These are phyloP conservation scores for Clarireedia hainanense DNA, from an alignment of 2,329 filamentous ascomycete species.

Conservation along the genomic window DNA sequence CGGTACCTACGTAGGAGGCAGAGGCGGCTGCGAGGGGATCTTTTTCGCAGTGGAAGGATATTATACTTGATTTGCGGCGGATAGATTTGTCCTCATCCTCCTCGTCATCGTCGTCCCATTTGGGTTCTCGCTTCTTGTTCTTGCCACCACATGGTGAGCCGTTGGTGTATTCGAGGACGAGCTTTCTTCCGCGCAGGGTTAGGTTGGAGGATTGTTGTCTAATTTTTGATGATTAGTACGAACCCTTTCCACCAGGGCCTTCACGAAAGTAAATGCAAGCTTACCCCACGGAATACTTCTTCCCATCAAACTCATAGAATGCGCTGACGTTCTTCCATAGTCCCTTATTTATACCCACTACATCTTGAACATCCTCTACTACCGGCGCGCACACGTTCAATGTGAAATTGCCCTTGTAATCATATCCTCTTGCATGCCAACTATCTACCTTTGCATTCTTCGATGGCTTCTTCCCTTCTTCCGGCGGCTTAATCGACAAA, in stretches of 20 bases:
- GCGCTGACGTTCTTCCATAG: constrained; percentile 70
- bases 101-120: constrained; percentile 28
- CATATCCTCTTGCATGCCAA: constrained; percentile 61
- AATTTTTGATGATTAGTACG: constrained; percentile 1
- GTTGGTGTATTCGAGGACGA: constrained; percentile 68
- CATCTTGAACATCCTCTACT: constrained; percentile 54
- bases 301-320: constrained; percentile 60
- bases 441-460: constrained; percentile 51
- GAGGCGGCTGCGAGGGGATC: constrained; percentile 65
- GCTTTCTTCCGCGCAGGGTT: constrained; percentile 59
- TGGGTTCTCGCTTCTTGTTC: constrained; percentile 31
- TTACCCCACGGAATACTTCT: constrained; percentile 68
- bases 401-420: constrained; percentile 76
- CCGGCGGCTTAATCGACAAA: constrained; percentile 21
- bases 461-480: constrained; percentile 31
- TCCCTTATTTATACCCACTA: constrained; percentile 54
- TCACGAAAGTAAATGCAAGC: constrained; percentile 24
- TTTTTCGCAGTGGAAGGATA: constrained; percentile 88
- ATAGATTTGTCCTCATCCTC: constrained; percentile 19
- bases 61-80: constrained; percentile 70
- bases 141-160: constrained; percentile 62
- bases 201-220: constrained; percentile 31
- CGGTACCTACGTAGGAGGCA: constrained; percentile 73
- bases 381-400: constrained; percentile 74
- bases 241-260: neutral